These are phyloP conservation scores for Funneliformis caledonium DNA, from an alignment of 371 early-diverging fungal species.

Conservation along the genomic window DNA sequence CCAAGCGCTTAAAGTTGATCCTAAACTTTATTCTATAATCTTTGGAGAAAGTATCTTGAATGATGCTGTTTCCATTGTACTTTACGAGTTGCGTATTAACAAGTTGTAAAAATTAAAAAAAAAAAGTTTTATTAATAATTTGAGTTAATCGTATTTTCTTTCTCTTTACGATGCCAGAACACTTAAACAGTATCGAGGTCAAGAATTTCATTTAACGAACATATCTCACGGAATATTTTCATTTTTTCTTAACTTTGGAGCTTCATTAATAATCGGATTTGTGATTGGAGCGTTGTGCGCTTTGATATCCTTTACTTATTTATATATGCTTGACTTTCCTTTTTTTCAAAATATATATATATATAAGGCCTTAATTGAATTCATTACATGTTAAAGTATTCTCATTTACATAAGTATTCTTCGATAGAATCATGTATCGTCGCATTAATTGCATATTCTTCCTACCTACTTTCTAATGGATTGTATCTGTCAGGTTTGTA, in stretches of 20 bases:
- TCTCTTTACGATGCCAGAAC: constrained; percentile 54
- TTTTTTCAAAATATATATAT: constrained; percentile 50
- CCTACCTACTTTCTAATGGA: constrained; percentile 89
- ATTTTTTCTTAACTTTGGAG: constrained; percentile 82
- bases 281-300: constrained; percentile 77
- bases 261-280: constrained; percentile 84
- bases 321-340: constrained; percentile 57
- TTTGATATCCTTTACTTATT: constrained; percentile 47
- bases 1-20: constrained; percentile 89
- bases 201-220: constrained; percentile 72
- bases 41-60: constrained; percentile 95
- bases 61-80: constrained; percentile 94
- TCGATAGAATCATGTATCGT: constrained; percentile 82
- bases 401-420: constrained; percentile 37
- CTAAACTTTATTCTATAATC: constrained; percentile 89
- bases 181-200: constrained; percentile 76
- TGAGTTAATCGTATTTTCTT: background rate
- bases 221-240: constrained; percentile 73
- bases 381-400: constrained; percentile 41
- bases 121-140: background rate
- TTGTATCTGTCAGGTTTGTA: constrained; percentile 76
- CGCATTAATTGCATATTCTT: constrained; percentile 83
- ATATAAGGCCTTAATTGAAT: constrained; percentile 6
- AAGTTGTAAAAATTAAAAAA: background rate
- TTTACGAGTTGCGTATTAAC: constrained; percentile 70